phyloP scores from a whole-genome alignment of 2,329 filamentous ascomycete genomes.

The Annulohypoxylon truncatum region DNA sequence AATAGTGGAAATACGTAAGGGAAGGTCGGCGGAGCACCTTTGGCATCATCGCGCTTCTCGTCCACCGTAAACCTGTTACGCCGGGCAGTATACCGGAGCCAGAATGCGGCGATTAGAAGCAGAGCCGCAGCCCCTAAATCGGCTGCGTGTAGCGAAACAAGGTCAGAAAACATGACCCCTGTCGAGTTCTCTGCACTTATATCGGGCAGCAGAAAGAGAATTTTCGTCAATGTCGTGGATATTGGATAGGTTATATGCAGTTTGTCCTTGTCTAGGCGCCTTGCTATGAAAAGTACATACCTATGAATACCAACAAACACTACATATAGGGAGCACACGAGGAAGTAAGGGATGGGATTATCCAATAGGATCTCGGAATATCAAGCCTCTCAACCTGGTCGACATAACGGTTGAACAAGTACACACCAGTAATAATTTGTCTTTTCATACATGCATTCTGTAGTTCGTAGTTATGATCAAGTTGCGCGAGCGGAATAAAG shows the following conservation, averaged over 20 bases:
- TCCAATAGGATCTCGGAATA: not conserved
- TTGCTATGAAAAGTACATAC: too few relatives aligned
- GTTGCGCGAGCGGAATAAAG: not conserved
- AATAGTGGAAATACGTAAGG: constrained; percentile 43
- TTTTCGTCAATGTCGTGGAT: not conserved
- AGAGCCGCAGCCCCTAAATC: constrained; percentile 32
- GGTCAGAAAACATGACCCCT: constrained; percentile 23
- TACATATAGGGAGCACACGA: too few relatives aligned
- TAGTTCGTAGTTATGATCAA: not conserved
- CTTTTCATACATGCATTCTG: not conserved
- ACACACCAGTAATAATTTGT: not conserved
- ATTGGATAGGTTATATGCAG: not conserved
- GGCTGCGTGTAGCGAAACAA: not conserved
- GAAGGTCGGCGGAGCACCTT: constrained; percentile 38
- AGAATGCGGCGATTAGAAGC: constrained; percentile 32
- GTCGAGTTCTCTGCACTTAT: too few relatives aligned
- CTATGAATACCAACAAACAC: too few relatives aligned
- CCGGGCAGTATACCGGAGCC: constrained; percentile 29
- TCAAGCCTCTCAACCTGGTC: not conserved
- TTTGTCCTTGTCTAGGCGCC: too few relatives aligned
- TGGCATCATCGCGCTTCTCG: constrained; percentile 20
- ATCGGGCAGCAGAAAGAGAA: not conserved
- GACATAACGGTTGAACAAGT: not conserved
- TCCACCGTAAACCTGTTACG: constrained; percentile 7
- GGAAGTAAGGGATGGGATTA: not conserved